These are phyloP conservation scores for Phytophthora chlamydospora DNA, from an alignment of 352 stramenopile species.

Conservation along the genomic window DNA sequence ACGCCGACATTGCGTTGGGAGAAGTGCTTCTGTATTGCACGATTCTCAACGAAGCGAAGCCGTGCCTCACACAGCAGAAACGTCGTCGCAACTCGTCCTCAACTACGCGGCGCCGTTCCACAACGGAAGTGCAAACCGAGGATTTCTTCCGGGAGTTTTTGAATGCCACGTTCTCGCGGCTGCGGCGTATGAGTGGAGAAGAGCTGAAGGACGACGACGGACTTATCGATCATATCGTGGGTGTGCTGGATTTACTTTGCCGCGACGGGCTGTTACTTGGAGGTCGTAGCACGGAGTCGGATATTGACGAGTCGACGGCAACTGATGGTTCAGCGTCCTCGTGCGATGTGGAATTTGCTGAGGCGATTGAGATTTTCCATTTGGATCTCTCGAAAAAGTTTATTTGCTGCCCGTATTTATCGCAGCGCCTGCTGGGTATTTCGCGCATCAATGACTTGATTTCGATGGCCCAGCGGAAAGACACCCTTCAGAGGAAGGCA, in stretches of 20 bases:
- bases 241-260: conserved; percentile 73
- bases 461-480: conserved; percentile 69
- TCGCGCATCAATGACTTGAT: conserved; percentile 80
- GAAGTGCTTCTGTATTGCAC: conserved; percentile 78
- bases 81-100: conserved; percentile 53
- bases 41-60: conserved; percentile 76
- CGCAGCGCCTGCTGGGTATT: conserved; percentile 74
- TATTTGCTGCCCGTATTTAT: conserved; percentile 85
- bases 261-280: conserved; percentile 66
- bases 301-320: conserved; percentile 33
- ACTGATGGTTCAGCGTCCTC: conserved; percentile 19
- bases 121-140: conserved; percentile 56
- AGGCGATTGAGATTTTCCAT: conserved; percentile 84
- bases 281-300: conserved; percentile 23
- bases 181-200: conserved; percentile 68
- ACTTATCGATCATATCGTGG: conserved; percentile 77
- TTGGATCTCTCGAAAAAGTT: conserved; percentile 88
- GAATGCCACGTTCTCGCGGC: conserved; percentile 66
- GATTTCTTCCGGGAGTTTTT: conserved; percentile 86
- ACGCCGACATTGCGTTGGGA: conserved; percentile 45
- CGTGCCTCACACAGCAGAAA: conserved; percentile 70
- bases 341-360: conserved; percentile 60
- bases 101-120: conserved; percentile 34
- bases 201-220: conserved; percentile 85
- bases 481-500: conserved; percentile 68